Conservation (phyloP, 805 yeast genomes). For the Candida maesae region DNA sequence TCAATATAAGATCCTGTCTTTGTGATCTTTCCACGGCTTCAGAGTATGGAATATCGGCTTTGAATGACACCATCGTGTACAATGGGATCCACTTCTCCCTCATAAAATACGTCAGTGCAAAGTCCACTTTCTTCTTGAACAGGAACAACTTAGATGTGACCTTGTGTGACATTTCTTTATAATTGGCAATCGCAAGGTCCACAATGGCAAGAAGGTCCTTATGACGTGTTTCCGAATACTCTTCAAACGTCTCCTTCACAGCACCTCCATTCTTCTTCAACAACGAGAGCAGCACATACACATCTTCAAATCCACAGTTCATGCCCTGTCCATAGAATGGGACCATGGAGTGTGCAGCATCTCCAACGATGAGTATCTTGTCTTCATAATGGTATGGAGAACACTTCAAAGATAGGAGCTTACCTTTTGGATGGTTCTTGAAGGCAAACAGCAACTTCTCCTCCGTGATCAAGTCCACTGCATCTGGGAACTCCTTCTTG, state of each 20-base stretch:
- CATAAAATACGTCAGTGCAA: slow-evolving; percentile 51
- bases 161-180: slow-evolving; percentile 80
- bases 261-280: slow-evolving; percentile 12
- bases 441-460: slow-evolving; percentile 48
- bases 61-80: slow-evolving; percentile 89
- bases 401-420: slow-evolving; percentile 70
- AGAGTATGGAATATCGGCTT: slow-evolving; percentile 77
- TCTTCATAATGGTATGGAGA: slow-evolving; percentile 64
- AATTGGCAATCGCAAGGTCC: slow-evolving; percentile 75
- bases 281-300: slow-evolving; percentile 54
- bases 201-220: slow-evolving; percentile 72
- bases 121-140: slow-evolving; percentile 66
- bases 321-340: slow-evolving; percentile 98
- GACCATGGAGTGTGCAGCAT: slow-evolving; percentile 96
- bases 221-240: slow-evolving; percentile 37
- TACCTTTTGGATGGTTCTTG: slow-evolving; percentile 63
- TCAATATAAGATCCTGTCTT: slow-evolving; percentile 52
- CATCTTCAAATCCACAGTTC: slow-evolving; percentile 96
- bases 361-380: slow-evolving; percentile 72
- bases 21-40: slow-evolving; percentile 53
- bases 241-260: slow-evolving; percentile 7
- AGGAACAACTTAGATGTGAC: slow-evolving; percentile 61
- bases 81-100: slow-evolving; percentile 77
- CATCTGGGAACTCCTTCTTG: slow-evolving; percentile 65
- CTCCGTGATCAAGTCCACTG: slow-evolving; percentile 61